Base-by-base conservation (phyloP, 176 grass and related monocot genomes). In the Bonia amplexicaulis region DNA sequence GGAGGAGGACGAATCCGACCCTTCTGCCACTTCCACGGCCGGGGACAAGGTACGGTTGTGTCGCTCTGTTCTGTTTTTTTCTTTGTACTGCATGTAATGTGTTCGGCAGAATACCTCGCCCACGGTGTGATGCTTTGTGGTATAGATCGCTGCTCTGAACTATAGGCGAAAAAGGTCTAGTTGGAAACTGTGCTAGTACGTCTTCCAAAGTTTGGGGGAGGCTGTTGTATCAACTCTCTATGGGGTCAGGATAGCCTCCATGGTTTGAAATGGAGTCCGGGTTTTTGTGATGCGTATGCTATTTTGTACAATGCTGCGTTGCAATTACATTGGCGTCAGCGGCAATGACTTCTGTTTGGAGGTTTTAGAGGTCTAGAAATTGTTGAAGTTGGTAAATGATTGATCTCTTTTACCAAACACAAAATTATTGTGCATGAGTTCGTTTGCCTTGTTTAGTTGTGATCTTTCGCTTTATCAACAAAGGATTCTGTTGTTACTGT, bases 11-110 rank as follows among this genome's bases (percentile, higher is more conserved):
- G 85, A 83, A 69, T 74, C 81, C 20, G 69, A 25, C 2, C 68
- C 51, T 49, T 83, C 89, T 73, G 27, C 66, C n/a, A 19, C 74
- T n/a, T 85, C 76, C 15, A 45, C 82, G 0, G 60, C 79, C 67
- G 60, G 31, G 41, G 74, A 12, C 51, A 84, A 87, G 85, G 85
- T 90, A 48, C 27, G 40, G 2, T n/a, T 73, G 57, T 40, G 27
- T 57, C 40, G 17, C 27, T 26, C 22, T 73, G 48, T 49, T 33
- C 6, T 45, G 12, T 19, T 37, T 15, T 15, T 17, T 15, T 3
- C 1, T 19, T 6, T 23, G 5, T 17, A 25, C 14, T 20, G 65
- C 58, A 47, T 57, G 1, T 19, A 7, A 20, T 52, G 48, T 74
- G 74, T 79, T 79, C 6, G 8, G 35, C 17, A 52, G 47, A 78